Evolutionary conservation across 2,329 filamentous ascomycete species (phyloP).

Genomic region (Westerdykella ornata): DNA sequence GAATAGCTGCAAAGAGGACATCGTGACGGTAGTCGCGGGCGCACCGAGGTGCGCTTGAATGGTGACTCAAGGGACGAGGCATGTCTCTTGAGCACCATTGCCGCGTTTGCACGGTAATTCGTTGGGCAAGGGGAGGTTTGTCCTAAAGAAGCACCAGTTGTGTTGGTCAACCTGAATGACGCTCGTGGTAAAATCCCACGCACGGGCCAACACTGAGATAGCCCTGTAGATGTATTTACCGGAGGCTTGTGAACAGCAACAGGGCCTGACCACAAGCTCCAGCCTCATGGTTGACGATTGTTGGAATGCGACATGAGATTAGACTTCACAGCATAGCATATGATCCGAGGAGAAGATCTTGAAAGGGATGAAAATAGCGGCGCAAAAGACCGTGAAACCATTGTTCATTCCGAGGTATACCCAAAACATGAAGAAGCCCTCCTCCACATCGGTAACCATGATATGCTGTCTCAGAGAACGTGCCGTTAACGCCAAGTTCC

Average conservation of each 20-base stretch:
- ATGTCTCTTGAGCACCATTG: conserved; percentile 36
- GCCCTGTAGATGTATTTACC: too few species aligned
- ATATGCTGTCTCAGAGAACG: background rate
- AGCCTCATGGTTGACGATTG: too few species aligned
- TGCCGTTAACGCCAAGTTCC: background rate
- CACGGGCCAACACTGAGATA: background rate
- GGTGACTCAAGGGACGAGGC: conserved; percentile 28
- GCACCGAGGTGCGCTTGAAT: conserved; percentile 21
- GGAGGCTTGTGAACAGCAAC: too few species aligned
- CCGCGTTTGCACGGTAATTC: conserved; percentile 15
- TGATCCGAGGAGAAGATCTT: conserved; percentile 2
- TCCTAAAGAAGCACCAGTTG: conserved; percentile 8
- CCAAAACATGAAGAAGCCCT: background rate
- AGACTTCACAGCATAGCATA: background rate
- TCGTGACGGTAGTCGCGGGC: conserved; percentile 16
- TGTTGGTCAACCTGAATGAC: conserved; percentile 4
- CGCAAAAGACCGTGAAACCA: conserved; percentile 10
- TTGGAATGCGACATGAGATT: too few species aligned
- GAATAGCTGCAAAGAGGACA: conserved; percentile 14
- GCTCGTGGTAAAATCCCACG: conserved; percentile 8
- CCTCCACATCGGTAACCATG: too few species aligned
- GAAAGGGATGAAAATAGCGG: background rate
- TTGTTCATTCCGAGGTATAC: background rate
- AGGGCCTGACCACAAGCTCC: too few species aligned
- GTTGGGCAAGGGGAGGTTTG: conserved; percentile 6